Conservation (phyloP, 257 asterid species). For the Striga asiatica region DNA sequence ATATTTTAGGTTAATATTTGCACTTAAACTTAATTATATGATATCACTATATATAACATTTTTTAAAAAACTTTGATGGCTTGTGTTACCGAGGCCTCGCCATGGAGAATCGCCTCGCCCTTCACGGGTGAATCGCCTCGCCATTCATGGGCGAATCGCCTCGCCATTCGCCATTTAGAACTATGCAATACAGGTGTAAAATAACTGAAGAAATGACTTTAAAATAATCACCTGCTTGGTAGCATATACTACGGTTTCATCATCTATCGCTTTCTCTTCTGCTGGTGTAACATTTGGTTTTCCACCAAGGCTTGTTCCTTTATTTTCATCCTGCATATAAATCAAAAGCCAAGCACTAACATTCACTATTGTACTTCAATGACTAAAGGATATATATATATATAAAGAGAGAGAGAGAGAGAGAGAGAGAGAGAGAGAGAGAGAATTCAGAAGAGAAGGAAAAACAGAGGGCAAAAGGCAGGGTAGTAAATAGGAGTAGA, state of each 20-base stretch:
- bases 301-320: constrained; percentile 41
- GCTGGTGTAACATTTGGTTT: constrained; percentile 34
- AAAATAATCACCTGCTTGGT: constrained; percentile 64
- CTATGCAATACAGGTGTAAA: constrained; percentile 1
- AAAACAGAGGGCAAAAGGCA: background rate
- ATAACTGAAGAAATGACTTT: constrained; percentile 14
- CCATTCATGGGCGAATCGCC: too few species aligned
- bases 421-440: background rate
- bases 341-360: background rate
- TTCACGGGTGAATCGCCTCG: too few species aligned
- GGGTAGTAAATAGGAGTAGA: background rate
- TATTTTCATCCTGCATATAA: constrained; percentile 55
- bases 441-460: background rate
- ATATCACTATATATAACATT: too few species aligned
- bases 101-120: too few species aligned
- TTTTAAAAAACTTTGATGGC: too few species aligned
- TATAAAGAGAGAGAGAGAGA: background rate
- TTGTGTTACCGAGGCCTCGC: too few species aligned
- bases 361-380: background rate
- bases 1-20: too few species aligned
- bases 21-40: too few species aligned
- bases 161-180: too few species aligned
- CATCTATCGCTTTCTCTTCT: constrained; percentile 62
- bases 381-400: background rate
- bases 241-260: constrained; percentile 61